These are phyloP conservation scores for Austroboletus eburneus DNA, from an alignment of 768 basidiomycete species.

Conservation along the genomic window DNA sequence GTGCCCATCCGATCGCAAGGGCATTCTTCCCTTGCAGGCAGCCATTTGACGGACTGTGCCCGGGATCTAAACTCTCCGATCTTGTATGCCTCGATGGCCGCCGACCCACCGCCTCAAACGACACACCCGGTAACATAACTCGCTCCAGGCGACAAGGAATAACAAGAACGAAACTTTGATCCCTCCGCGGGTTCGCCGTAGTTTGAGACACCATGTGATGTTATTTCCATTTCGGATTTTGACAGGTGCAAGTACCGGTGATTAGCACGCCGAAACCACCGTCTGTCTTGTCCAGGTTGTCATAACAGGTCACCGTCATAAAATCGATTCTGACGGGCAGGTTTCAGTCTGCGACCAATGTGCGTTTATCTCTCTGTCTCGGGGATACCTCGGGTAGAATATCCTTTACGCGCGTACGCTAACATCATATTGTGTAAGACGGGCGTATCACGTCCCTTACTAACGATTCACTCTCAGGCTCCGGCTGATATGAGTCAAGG, in stretches of 20 bases:
- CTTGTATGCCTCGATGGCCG: not conserved
- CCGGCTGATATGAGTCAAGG: not conserved
- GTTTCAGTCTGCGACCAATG: not conserved
- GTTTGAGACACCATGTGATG: conserved; percentile 16
- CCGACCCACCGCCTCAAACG: conserved; percentile 1
- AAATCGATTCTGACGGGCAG: not conserved
- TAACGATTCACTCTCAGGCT: not conserved
- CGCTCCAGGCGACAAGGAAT: conserved; percentile 6
- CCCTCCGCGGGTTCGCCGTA: conserved; percentile 26
- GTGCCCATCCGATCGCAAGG: conserved; percentile 8
- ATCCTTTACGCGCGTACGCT: not conserved
- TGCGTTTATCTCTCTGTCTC: conserved; percentile 3
- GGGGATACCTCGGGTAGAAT: not conserved
- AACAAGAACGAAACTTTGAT: conserved; percentile 4
- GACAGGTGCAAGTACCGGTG: conserved; percentile 2
- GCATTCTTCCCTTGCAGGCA: conserved; percentile 13
- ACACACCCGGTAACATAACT: not conserved
- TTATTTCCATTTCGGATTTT: conserved; percentile 13
- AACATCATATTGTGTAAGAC: not conserved
- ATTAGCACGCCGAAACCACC: not conserved
- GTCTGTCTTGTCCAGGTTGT: not conserved
- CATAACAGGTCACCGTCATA: not conserved
- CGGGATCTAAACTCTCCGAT: conserved; percentile 22
- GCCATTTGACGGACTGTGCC: conserved; percentile 12
- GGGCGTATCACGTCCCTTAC: not conserved